phyloP scores from a whole-genome alignment of 768 basidiomycete genomes.

The Pulveroboletus sp. region DNA sequence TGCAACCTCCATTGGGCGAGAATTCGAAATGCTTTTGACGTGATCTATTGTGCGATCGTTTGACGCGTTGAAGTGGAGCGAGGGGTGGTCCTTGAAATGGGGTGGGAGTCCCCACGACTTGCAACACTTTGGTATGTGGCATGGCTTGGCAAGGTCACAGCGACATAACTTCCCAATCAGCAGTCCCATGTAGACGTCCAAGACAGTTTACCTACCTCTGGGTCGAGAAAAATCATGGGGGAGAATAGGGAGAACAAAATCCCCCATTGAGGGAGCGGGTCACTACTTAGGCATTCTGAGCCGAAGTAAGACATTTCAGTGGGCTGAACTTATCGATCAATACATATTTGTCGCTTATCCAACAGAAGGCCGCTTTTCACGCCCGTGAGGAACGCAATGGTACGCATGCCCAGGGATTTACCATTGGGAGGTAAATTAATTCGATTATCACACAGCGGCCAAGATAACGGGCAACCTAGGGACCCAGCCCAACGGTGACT shows the following conservation, averaged over 20 bases:
- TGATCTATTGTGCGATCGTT: constrained; percentile 17
- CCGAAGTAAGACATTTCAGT: constrained; percentile 2
- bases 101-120: constrained; percentile 2
- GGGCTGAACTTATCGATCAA: constrained; percentile 9
- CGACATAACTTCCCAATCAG: not conserved
- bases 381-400: constrained; percentile 6
- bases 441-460: constrained; percentile 14
- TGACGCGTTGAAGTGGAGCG: constrained; percentile 8
- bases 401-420: constrained; percentile 9
- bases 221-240: not conserved
- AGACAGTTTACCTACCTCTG: not conserved
- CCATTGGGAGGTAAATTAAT: constrained; percentile 33
- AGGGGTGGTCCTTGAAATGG: constrained; percentile 8
- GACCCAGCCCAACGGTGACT: constrained; percentile 16
- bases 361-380: constrained; percentile 16
- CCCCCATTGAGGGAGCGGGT: constrained; percentile 1
- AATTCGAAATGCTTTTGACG: constrained; percentile 14
- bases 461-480: constrained; percentile 7
- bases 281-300: not conserved
- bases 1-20: not conserved
- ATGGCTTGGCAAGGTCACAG: constrained; percentile 1
- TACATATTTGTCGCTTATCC: constrained; percentile 18
- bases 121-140: not conserved
- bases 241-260: not conserved
- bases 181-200: not conserved